These are phyloP conservation scores for Neofusicoccum sp. DNA, from an alignment of 2,329 filamentous ascomycete genomes.

Conservation along the genomic window DNA sequence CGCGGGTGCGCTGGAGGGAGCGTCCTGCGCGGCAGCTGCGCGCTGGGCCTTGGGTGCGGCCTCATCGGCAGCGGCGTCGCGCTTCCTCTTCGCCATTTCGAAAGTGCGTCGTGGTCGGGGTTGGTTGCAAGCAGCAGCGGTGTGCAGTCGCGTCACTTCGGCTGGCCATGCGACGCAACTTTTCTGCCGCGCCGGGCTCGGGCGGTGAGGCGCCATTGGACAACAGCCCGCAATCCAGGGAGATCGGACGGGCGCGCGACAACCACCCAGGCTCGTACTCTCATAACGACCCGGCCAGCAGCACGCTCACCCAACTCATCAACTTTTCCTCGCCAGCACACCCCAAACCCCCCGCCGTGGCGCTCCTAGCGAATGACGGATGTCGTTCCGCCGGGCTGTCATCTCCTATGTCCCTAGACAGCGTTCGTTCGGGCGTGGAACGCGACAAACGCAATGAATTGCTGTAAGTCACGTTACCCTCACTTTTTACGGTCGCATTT, in stretches of 20 bases:
- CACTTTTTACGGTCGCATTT: slow-evolving; percentile 36
- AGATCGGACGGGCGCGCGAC: slow-evolving; percentile 21
- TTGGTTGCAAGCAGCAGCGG: not conserved
- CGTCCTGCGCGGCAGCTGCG: slow-evolving; percentile 24
- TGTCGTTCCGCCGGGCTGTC: slow-evolving; percentile 45
- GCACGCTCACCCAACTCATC: slow-evolving; percentile 31
- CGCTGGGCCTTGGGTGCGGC: slow-evolving; percentile 30
- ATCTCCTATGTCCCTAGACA: slow-evolving; percentile 53
- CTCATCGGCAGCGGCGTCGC: slow-evolving; percentile 29
- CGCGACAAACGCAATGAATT: slow-evolving; percentile 46
- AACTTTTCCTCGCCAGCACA: slow-evolving; percentile 32
- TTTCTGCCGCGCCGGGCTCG: slow-evolving; percentile 10
- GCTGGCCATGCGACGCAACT: not conserved
- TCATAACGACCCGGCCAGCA: slow-evolving; percentile 23
- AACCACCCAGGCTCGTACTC: slow-evolving; percentile 20
- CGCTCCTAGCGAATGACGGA: slow-evolving; percentile 50
- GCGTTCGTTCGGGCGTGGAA: slow-evolving; percentile 44
- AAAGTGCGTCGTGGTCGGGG: not conserved
- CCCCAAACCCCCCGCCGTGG: slow-evolving; percentile 42
- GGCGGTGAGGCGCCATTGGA: slow-evolving; percentile 4
- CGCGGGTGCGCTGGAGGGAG: slow-evolving; percentile 24
- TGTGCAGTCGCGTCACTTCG: slow-evolving; percentile 10
- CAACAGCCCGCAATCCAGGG: slow-evolving; percentile 15
- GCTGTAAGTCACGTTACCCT: slow-evolving; percentile 41
- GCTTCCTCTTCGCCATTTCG: slow-evolving; percentile 41